Evolutionary conservation across 305 asterid genomes (phyloP), one percentile per base, ranked within the genome.

Genomic region (Fraxinus sp.): DNA sequence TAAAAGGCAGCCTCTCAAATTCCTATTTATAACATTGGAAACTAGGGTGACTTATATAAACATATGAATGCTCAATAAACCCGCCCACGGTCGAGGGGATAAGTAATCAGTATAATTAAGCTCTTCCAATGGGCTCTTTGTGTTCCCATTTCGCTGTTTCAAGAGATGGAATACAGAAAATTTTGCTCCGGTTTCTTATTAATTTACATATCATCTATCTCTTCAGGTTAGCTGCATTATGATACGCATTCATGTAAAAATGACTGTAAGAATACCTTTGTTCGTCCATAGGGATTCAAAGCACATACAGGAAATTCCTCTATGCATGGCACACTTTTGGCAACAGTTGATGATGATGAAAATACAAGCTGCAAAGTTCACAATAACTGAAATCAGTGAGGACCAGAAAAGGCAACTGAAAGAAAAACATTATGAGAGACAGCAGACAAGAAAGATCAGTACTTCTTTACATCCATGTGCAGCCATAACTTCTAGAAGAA

Each of bases 401-500:
- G 20, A 26, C 10, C 74, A 66, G 82, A 52, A 32, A 41, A 59
- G 5, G 74, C 14, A 82, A 71, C 75, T 24, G 11, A 59, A 76
- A 20, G 18, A 13, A 43, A 43, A 43, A 43, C 16, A 13, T 10
- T 10, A 46, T 10, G 78, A 73, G 20, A 32, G 37, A 62, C 18
- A 18, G 80, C 35, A 73, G 68, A 83, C 30, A 26, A 18, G 80
- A 84, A 79, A 68, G 75, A 68, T 26, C 81, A 37, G 62, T 85
- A 95, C 99, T 83, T 86, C 90, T 90, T 92, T 97, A 89, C 98
- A 92, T 85, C 97, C 98, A 84, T 92, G 88, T 79, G 93, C 92
- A 86, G 96, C 96, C 98, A 97, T 95, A 84, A 95, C 97, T 91
- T 97, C 94, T 78, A 97, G 86, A 37, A 97, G 94, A 78, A 84